These are phyloP conservation scores for Urostyla sp. DNA, from an alignment of 73 alveolate species.

Conservation along the genomic window DNA sequence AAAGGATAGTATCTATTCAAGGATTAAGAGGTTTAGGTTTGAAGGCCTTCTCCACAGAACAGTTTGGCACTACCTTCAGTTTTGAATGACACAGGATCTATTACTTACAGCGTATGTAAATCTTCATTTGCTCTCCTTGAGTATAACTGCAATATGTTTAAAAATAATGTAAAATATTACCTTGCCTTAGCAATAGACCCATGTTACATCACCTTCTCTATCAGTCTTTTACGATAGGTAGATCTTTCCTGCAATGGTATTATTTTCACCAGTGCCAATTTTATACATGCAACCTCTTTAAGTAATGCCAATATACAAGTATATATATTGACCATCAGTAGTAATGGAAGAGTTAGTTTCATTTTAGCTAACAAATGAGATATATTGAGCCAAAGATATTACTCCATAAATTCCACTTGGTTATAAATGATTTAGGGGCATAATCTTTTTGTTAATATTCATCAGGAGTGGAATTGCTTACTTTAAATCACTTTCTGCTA, in stretches of 20 bases:
- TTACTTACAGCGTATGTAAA: constrained; percentile 69
- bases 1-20: constrained; percentile 86
- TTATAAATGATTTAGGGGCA: constrained; percentile 58
- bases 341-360: constrained; percentile 78
- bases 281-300: constrained; percentile 85
- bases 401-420: constrained; percentile 75
- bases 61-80: constrained; percentile 69
- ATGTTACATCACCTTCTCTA: constrained; percentile 76
- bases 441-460: constrained; percentile 29
- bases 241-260: constrained; percentile 85
- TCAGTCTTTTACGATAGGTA: constrained; percentile 74
- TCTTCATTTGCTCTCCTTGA: constrained; percentile 76
- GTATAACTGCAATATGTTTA: no score
- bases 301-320: constrained; percentile 67
- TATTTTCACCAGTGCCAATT: constrained; percentile 89
- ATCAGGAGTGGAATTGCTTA: constrained; percentile 33
- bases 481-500: constrained; percentile 29
- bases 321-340: constrained; percentile 81
- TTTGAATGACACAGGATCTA: constrained; percentile 78
- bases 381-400: constrained; percentile 63
- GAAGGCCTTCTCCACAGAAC: constrained; percentile 73
- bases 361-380: constrained; percentile 54
- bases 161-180: no score
- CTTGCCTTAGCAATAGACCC: constrained; percentile 86
- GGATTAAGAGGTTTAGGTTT: constrained; percentile 62